phyloP scores from a whole-genome alignment of 768 basidiomycete genomes.

The Fistulinella prunicolor region DNA sequence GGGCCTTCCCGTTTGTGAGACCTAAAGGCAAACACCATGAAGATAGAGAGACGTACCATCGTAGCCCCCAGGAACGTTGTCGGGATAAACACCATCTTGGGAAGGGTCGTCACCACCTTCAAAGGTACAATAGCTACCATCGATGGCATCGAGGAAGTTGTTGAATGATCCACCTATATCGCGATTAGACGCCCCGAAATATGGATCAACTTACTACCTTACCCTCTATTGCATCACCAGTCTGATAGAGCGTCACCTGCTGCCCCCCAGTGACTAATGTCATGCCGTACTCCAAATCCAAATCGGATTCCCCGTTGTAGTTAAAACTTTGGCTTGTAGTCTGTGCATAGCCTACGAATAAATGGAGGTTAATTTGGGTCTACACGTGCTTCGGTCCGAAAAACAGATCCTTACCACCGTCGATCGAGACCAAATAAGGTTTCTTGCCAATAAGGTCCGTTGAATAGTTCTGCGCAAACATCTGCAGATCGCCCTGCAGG shows the following conservation, averaged over 20 bases:
- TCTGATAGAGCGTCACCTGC: conserved; percentile 33
- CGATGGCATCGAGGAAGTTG: conserved; percentile 39
- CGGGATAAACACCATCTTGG: conserved; percentile 29
- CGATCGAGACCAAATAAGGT: conserved; percentile 34
- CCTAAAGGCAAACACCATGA: background rate
- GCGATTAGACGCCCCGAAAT: background rate
- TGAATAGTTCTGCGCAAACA: conserved; percentile 30
- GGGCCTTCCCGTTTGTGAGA: conserved; percentile 12
- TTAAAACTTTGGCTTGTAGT: conserved; percentile 12
- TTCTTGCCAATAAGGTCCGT: conserved; percentile 20
- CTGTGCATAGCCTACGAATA: conserved; percentile 24
- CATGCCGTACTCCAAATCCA: conserved; percentile 36
- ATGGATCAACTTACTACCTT: background rate
- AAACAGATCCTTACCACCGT: conserved; percentile 29
- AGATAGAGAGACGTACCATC: conserved; percentile 12
- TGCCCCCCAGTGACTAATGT: conserved; percentile 28
- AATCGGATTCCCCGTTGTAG: conserved; percentile 29
- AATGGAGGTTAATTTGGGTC: background rate
- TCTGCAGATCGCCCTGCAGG: conserved; percentile 28
- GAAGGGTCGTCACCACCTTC: conserved; percentile 35
- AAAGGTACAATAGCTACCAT: conserved; percentile 37
- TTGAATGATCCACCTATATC: conserved; percentile 33
- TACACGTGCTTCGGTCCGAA: background rate
- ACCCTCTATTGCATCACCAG: conserved; percentile 29
- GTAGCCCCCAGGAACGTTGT: conserved; percentile 15